phyloP scores from a whole-genome alignment of 257 asterid species.

The Fraxinus quadrangulata region DNA sequence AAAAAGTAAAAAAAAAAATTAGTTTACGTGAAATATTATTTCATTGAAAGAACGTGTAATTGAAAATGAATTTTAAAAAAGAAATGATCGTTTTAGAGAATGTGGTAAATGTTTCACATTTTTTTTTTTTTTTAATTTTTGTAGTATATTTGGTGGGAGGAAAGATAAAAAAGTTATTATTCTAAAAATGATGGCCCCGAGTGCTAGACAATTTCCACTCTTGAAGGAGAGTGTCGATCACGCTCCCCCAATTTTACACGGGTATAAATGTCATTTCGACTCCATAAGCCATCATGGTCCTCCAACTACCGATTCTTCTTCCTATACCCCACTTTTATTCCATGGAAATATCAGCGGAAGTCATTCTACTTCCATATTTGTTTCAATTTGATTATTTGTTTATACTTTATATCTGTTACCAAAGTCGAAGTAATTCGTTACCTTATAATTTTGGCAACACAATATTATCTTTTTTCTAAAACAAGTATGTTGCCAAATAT shows the following conservation, averaged over 20 bases:
- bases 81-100: too few relatives aligned
- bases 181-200: not conserved
- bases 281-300: slow-evolving; percentile 17
- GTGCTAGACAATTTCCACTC: not conserved
- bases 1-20: too few relatives aligned
- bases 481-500: too few relatives aligned
- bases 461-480: too few relatives aligned
- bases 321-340: slow-evolving; percentile 8
- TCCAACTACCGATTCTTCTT: slow-evolving; percentile 1
- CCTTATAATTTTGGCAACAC: too few relatives aligned
- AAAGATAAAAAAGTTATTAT: not conserved
- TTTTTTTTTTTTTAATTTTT: not conserved
- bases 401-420: too few relatives aligned
- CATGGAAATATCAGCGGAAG: not conserved
- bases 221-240: not conserved
- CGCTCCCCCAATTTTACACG: not conserved
- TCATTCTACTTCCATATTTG: not conserved
- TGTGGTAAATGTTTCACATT: too few relatives aligned
- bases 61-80: too few relatives aligned
- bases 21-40: too few relatives aligned
- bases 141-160: not conserved
- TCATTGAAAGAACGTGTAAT: too few relatives aligned
- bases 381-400: not conserved
- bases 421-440: too few relatives aligned
- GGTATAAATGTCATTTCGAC: slow-evolving; percentile 30